Evolutionary conservation across 768 basidiomycete species (phyloP), one percentile per base, ranked within the genome.

Genomic region (Termitomyces sp.): DNA sequence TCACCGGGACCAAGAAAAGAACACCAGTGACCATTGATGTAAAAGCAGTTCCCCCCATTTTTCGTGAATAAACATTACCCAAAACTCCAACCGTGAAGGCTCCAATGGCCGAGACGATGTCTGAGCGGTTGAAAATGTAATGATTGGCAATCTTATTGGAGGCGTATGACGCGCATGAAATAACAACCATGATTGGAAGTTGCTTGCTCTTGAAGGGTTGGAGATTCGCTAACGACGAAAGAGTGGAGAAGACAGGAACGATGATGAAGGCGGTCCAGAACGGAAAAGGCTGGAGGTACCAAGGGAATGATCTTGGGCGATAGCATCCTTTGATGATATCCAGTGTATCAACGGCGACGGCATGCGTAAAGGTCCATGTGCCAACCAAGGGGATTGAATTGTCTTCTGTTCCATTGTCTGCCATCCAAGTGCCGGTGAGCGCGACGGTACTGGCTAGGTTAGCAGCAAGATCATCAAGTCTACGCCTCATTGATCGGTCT

Each of bases 11-110:
- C 60, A 94, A 75, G 72, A 95, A 92, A 62, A 93, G 71, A 5
- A 95, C 91, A 41, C 91, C 92, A 28, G 92, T 89, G 43, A 93
- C 90, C 93, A 95, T 95, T 2, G 86, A 86, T 10, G 91, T 92
- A 72, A 94, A 94, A 20, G 92, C 92, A 4, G 91, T 93, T 8
- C 91, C 92, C 8, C 88, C 82, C 81, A 90, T 87, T 68, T 83
- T 84, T 49, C 91, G 80, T 43, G 91, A 93, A 70, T 93, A 93
- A 1, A 88, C 71, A 66, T 93, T 93, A 3, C 91, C 91, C 20
- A 92, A 73, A 32, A 92, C 62, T 23, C 91, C 90, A 20, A 91
- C 86, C 1, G 86, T 88, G 63, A 92, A 92, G 18, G 91, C 90
- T 0, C 91, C 92, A 66, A 93, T 90, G 10, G 89, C 88, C 56